Base-by-base conservation (phyloP, 768 basidiomycete genomes). In the Pholiota microspora region DNA sequence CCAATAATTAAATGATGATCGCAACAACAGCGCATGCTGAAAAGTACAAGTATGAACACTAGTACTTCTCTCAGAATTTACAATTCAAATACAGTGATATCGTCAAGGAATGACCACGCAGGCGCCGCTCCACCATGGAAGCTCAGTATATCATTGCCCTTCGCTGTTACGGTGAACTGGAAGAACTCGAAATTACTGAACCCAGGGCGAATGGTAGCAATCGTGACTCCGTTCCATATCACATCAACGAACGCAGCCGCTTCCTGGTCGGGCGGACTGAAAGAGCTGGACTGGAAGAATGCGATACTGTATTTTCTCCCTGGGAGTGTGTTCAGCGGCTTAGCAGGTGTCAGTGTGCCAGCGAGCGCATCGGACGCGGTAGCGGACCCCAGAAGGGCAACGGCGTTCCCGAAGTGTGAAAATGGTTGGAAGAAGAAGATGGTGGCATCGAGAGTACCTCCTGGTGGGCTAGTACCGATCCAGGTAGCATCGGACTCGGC, bases 61-160 rank as follows among this genome's bases (percentile, higher is more conserved):
- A n/a, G n/a, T n/a, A n/a, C n/a, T n/a, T n/a, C n/a, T n/a, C n/a
- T 8, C 13, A 13, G 8, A 8, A n/a, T 36, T 57, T 49, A 63
- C 32, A 59, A 49, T 50, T 62, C 53, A 52, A 66, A 71, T 15
- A 71, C 64, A 12, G 61, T 54, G 25, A 77, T 59, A 59, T 79
- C 77, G 60, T 80, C 79, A 47, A 80, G 64, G 67, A 79, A 80
- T 8, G 72, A 70, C 74, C 75, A 80, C 7, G 77, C 74, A 7
- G 79, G 79, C 13, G 77, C 77, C 10, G 61, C 63, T 0, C 77
- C 78, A 18, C 79, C 79, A 38, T 66, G 67, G 66, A 77, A 73
- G 1, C 70, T 67, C 25, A 77, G 64, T 15, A 64, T 58, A 57
- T 77, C 76, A 23, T 62, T 66, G 8, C 76, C 75, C 21, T 53